Base-by-base conservation (phyloP, 805 yeast genomes). In the Nadsonia fulvescens region DNA sequence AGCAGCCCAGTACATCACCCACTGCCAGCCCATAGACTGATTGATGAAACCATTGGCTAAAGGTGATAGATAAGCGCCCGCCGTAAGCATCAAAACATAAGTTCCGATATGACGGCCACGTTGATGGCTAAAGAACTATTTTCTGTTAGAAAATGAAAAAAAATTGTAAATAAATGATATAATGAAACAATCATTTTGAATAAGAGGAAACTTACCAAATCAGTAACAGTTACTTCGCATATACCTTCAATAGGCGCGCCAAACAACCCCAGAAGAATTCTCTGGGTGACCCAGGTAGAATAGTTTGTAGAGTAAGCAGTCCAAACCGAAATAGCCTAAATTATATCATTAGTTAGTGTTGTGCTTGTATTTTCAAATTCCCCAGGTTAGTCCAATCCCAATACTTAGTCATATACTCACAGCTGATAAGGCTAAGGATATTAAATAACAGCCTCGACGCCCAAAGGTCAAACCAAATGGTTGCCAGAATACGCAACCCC, bases 201-300 rank as follows among this genome's bases (percentile, higher is more conserved):
- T n/a, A n/a, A n/a, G n/a, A n/a, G n/a, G n/a, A n/a, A n/a, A n/a
- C n/a, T n/a, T n/a, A n/a, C n/a, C n/a, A 76, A 62, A 43, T 79
- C 92, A 3, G 81, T 54, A 12, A 63, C 37, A 61, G 59, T 23
- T 67, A 71, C 39, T 65, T 61, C 53, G 61, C 82, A 33, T 44
- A 81, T 69, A 3, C 78, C 67, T 44, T 77, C 92, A 20, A 74
- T 61, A n/a, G 75, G 70, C n/a, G 86, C 86, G 11, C 70, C 76
- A 40, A 74, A 70, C 23, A 73, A 43, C 39, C 60, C 61, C 22
- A 53, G 53, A 14, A 58, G 32, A 20, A 56, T 45, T 31, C 55
- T 49, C 18, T 51, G 42, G 6, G 52, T 59, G 22, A 51, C 46
- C 56, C 56, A 52, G 23, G 48, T 49, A 19, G 51, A 50, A 24